Conservation (phyloP, 78 protist species). For the Diacronema lutheri region DNA sequence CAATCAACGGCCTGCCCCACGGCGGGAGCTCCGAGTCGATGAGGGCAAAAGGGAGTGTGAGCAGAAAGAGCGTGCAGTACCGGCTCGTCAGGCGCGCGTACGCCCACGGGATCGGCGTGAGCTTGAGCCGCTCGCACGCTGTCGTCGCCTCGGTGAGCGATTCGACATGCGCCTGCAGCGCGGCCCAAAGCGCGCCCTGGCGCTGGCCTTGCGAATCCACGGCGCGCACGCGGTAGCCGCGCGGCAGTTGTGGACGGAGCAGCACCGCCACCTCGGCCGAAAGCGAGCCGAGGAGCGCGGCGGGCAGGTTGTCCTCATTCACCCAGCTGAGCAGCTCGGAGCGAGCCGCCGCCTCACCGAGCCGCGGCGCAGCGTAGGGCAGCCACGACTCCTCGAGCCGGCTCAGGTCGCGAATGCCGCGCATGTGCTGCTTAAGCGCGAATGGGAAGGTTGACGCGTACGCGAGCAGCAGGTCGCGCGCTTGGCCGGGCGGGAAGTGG, state of each 20-base stretch:
- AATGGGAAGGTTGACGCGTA: neutral
- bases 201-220: neutral
- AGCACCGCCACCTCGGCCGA: neutral
- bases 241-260: neutral
- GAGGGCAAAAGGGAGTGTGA: neutral
- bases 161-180: neutral
- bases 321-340: too few species aligned
- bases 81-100: too few species aligned
- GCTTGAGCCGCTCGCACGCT: neutral
- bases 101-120: too few species aligned
- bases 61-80: neutral
- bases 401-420: neutral
- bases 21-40: too few species aligned
- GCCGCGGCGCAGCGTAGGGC: neutral
- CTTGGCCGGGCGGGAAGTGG: too few species aligned
- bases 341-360: neutral
- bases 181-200: neutral
- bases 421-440: constrained; percentile 25
- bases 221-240: neutral
- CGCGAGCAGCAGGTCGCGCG: neutral
- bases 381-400: neutral
- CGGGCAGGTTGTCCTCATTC: too few species aligned
- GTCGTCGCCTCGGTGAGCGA: neutral
- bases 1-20: too few species aligned
- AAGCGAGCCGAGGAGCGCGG: neutral